Evolutionary conservation across 352 stramenopile genomes (phyloP), one percentile per base, ranked within the genome.

Genomic region (Lagenidium giganteum): DNA sequence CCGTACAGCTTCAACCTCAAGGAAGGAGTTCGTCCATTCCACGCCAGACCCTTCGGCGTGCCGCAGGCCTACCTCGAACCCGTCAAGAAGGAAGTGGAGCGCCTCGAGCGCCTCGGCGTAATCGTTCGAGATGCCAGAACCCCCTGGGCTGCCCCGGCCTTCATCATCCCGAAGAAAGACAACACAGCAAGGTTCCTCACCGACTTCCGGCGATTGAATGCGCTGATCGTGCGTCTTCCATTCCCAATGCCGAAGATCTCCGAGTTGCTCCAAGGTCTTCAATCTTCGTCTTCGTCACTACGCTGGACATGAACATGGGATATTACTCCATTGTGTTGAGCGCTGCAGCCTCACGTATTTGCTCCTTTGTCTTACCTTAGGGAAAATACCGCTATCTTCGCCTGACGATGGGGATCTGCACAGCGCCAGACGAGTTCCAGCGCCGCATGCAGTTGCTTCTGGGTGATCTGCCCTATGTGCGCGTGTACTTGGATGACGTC

Each of bases 131-230:
- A 31, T 3, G 8, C 33, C 8, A 31, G 9, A 14, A 38, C 16
- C 17, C 31, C 42, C 33, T 54, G 41, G 41, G 42, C 23, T 2
- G 22, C 37, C 14, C 48, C 48, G 12, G 45, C 54, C 1, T 64
- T 64, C 25, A 51, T 64, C 33, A 47, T 54, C 16, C 42, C 48
- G 25, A 75, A 75, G 31, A 70, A 69, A 31, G 42, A 64, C 47
- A 47, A 51, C 20, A 21, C 38, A 51, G 44, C 68, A 9, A 35
- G 60, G 22, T 71, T 50, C 26, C 28, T 75, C 8, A 44, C 29
- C 3, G 60, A 79, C 31, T 58, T 75, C 23, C n/a, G 51, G 13
- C 20, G 59, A 42, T 24, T 71, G 0, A 81, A 77, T 33, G 54
- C 55, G 33, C n/a, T n/a, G n/a, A n/a, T n/a, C n/a, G n/a, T 44